Base-by-base conservation (phyloP, 768 basidiomycete species). In the Chiua virens region DNA sequence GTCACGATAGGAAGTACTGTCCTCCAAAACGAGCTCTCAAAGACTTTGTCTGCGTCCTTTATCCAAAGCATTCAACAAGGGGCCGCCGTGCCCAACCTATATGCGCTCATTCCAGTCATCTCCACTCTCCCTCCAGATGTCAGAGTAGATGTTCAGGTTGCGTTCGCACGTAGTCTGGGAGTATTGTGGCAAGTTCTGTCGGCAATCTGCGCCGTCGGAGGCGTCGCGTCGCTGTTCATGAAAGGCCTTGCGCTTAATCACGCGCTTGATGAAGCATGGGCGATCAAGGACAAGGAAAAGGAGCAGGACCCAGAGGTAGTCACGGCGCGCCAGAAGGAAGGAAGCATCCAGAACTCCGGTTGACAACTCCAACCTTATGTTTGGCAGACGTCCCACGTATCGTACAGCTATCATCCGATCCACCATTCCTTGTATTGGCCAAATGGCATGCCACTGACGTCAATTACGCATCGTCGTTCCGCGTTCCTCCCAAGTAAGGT, bases 1-100 rank as follows among this genome's bases (percentile, higher is more conserved):
- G 65, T 82, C 54, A 70, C 76, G 0, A 73, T 85, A 50, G 75
- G 78, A 3, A 70, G 70, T 14, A 72, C 76, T 0, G 70, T 83
- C 42, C 69, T 85, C 6, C 76, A 80, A 55, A 85, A 81, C 62
- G 53, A 75, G 45, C 73, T 85, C 15, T 57, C 60, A 9, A 66
- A 59, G 28, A 60, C 55, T 0, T 73, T 85, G 0, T 79, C 82
- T 0, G 36, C 50, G 4, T 66, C 58, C 1, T 77, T 80, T 44
- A 25, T 67, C 17, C 47, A 56, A 0, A 56, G 65, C 27, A 62
- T 77, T 53, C 67, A 69, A 1, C 50, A 56, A 15, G 73, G 73
- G n/a, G 63, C 66, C 17, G 70, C 75, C 27, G 61, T 79, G 42
- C 21, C 39, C 2, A 22, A n/a, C 44, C 15, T 74, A 9, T 81